Conservation (phyloP, 1,284 basidiomycete genomes). For the Puccinia triticina region DNA sequence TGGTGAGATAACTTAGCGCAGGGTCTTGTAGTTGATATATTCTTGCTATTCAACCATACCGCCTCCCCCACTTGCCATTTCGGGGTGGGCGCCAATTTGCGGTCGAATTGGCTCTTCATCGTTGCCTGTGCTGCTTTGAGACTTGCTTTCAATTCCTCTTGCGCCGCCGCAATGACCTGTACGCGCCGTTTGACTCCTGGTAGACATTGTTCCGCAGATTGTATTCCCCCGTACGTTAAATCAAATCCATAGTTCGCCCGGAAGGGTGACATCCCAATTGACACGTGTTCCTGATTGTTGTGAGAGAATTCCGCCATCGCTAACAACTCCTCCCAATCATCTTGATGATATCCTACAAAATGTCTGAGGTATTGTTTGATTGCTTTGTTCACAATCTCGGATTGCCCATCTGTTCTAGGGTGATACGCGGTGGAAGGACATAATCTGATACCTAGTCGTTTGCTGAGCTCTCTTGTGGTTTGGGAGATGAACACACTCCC, state of each 20-base stretch:
- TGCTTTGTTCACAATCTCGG: neutral
- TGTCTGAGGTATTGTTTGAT: no score
- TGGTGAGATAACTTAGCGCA: neutral
- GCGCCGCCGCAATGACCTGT: neutral
- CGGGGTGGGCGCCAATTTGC: neutral
- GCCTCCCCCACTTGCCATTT: neutral
- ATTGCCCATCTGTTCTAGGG: conserved; percentile 37
- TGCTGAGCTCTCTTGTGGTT: neutral
- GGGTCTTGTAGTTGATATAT: conserved; percentile 20
- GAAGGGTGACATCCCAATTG: neutral
- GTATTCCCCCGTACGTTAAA: neutral
- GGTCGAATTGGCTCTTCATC: conserved; percentile 1
- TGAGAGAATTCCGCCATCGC: conserved; percentile 41
- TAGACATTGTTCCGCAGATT: neutral
- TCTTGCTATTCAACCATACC: neutral
- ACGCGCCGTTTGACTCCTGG: neutral
- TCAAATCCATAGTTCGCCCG: neutral
- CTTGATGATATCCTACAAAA: neutral
- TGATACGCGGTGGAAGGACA: conserved; percentile 4
- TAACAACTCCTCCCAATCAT: conserved; percentile 17
- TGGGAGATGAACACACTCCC: conserved; percentile 26
- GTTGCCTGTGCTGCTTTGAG: neutral
- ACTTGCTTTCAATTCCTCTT: neutral
- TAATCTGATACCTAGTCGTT: neutral
- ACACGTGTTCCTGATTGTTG: neutral